phyloP scores from a whole-genome alignment of 1,284 basidiomycete species.

The Pholiota adiposa region DNA sequence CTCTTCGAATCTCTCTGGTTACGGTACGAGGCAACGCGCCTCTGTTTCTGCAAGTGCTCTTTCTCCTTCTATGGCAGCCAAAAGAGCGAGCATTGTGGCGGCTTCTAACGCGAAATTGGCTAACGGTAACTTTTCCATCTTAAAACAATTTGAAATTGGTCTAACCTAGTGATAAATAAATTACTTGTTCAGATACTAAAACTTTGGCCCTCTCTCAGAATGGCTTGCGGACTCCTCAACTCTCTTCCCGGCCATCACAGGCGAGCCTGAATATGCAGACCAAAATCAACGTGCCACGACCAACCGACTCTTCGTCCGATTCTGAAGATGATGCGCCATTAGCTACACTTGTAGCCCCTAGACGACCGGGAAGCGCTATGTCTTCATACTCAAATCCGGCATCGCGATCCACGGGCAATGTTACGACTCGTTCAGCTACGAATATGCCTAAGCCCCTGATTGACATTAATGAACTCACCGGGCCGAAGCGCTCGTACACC shows the following conservation, averaged over 20 bases:
- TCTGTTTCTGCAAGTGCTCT: constrained; percentile 43
- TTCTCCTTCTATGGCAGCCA: constrained; percentile 39
- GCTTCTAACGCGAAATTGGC: constrained; percentile 26
- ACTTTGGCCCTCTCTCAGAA: neutral
- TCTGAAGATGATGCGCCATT: constrained; percentile 51
- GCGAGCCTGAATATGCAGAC: constrained; percentile 12
- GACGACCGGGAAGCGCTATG: constrained; percentile 42
- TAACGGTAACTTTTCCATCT: constrained; percentile 25
- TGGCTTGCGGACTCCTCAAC: neutral
- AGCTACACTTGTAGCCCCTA: constrained; percentile 45
- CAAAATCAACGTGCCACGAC: neutral
- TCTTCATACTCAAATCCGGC: constrained; percentile 35
- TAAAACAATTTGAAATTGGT: neutral
- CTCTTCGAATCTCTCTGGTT: constrained; percentile 37
- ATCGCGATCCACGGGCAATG: constrained; percentile 27
- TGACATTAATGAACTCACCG: constrained; percentile 47
- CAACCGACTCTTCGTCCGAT: constrained; percentile 35
- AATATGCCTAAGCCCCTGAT: constrained; percentile 43
- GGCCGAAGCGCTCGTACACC: constrained; percentile 28
- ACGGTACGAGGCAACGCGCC: constrained; percentile 32
- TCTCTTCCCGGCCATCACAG: constrained; percentile 27
- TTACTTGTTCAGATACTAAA: neutral
- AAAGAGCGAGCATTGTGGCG: constrained; percentile 37
- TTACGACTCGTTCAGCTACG: constrained; percentile 22
- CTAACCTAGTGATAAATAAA: too few species aligned